A percentile compares a stretch with the other conserved stretches of the same genome.
These are phyloP conservation scores for Aspergillus funiculosus DNA, from an alignment of 495 filamentous ascomycete genomes.

Conservation along the genomic window DNA sequence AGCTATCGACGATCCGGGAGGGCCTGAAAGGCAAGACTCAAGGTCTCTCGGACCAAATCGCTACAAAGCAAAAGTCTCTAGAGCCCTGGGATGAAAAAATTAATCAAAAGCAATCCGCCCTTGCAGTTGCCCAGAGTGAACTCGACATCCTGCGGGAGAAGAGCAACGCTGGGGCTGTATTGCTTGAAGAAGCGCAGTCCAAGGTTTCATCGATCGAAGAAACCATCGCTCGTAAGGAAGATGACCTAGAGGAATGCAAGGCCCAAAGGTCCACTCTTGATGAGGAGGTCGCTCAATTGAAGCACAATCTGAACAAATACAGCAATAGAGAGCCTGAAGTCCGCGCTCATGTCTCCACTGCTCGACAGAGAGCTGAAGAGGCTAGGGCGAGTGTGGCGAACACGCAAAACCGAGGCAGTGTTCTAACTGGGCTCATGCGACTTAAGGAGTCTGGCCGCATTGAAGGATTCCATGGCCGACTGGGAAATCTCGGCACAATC, in stretches of 20 bases:
- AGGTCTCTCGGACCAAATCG: slow-evolving; percentile 85
- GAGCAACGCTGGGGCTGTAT: slow-evolving; percentile 75
- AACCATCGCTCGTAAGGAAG: slow-evolving; percentile 59
- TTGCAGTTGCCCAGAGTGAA: slow-evolving; percentile 91
- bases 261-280: slow-evolving; percentile 64
- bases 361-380: slow-evolving; percentile 91
- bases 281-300: slow-evolving; percentile 64
- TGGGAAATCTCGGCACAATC: slow-evolving; percentile 93
- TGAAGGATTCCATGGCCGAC: slow-evolving; percentile 90
- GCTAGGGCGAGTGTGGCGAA: slow-evolving; percentile 81
- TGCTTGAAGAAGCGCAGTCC: slow-evolving; percentile 74
- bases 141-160: slow-evolving; percentile 85
- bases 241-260: slow-evolving; percentile 70
- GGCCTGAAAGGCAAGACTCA: slow-evolving; percentile 92
- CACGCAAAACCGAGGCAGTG: slow-evolving; percentile 87
- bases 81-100: slow-evolving; percentile 97
- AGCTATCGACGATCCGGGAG: slow-evolving; percentile 73
- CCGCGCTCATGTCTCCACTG: slow-evolving; percentile 73
- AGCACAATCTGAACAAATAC: slow-evolving; percentile 65
- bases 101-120: slow-evolving; percentile 87
- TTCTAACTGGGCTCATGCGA: slow-evolving; percentile 84
- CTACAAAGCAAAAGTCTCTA: slow-evolving; percentile 83
- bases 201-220: slow-evolving; percentile 72
- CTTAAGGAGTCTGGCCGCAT: slow-evolving; percentile 94
- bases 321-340: slow-evolving; percentile 71